A percentile compares a stretch with the other conserved stretches of the same genome.
Evolutionary conservation across 2,329 filamentous ascomycete species (phyloP).

Genomic region (Fusarium graminum): DNA sequence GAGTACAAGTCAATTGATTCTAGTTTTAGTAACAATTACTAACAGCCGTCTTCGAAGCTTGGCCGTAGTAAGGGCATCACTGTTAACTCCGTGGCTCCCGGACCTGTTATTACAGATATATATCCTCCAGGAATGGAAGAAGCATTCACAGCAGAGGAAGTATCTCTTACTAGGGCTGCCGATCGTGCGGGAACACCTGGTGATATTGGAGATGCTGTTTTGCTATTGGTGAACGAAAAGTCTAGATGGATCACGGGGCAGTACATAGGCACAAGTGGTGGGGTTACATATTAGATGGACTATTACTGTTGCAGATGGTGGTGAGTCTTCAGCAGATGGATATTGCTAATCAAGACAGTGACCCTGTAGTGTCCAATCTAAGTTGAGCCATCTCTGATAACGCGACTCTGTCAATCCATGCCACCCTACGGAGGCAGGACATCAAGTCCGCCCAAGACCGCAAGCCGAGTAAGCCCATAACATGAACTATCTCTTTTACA

Average conservation of each 20-base stretch:
- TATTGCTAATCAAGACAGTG: not conserved
- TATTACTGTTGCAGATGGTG: too few relatives aligned
- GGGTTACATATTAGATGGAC: not conserved
- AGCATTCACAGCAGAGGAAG: constrained; percentile 39
- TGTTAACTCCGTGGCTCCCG: constrained; percentile 59
- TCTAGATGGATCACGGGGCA: constrained; percentile 37
- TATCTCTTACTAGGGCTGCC: constrained; percentile 50
- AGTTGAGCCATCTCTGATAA: constrained; percentile 28
- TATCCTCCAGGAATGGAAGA: constrained; percentile 31
- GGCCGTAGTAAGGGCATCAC: constrained; percentile 57
- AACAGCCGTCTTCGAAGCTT: constrained; percentile 35
- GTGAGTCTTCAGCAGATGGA: too few relatives aligned
- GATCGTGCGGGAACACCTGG: constrained; percentile 53
- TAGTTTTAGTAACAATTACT: constrained; percentile 4
- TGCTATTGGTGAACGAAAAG: constrained; percentile 29
- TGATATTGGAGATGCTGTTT: constrained; percentile 57
- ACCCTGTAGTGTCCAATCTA: constrained; percentile 12
- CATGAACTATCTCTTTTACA: constrained; percentile 13
- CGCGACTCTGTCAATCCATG: constrained; percentile 30
- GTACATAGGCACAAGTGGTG: constrained; percentile 22
- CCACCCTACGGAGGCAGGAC: constrained; percentile 8
- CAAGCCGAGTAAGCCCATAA: constrained; percentile 4
- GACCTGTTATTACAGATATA: constrained; percentile 55
- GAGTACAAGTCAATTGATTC: rapidly evolving
- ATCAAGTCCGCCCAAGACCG: constrained; percentile 22